These are phyloP conservation scores for Colletotrichum sp. DNA, from an alignment of 2,329 filamentous ascomycete species.

Conservation along the genomic window DNA sequence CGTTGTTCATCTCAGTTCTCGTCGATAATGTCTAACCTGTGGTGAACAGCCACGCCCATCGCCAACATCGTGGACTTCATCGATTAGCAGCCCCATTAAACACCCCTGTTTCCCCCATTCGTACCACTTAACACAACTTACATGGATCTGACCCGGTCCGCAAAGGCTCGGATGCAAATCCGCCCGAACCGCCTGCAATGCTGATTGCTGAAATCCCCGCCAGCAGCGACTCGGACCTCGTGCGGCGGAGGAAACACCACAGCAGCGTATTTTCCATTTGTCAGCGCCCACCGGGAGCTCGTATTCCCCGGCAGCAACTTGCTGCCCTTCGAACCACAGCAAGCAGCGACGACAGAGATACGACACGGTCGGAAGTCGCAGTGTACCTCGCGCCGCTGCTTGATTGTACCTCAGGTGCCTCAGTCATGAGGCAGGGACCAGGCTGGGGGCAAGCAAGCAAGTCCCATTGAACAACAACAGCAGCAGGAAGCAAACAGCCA, in stretches of 20 bases:
- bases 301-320: neutral
- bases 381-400: neutral
- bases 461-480: neutral
- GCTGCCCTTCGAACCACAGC: neutral
- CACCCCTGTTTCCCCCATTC: neutral
- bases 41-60: neutral
- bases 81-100: neutral
- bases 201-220: neutral
- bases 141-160: neutral
- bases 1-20: neutral
- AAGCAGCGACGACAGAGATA: neutral
- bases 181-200: neutral
- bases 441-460: neutral
- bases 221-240: neutral
- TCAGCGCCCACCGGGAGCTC: neutral
- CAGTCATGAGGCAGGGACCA: neutral
- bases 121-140: neutral
- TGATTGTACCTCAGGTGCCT: neutral
- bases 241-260: neutral
- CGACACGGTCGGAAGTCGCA: neutral
- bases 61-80: neutral
- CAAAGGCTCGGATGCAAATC: neutral
- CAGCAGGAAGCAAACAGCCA: neutral
- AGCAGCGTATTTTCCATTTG: neutral
- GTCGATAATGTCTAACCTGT: fast-evolving